Conservation (phyloP, 129 eudicot genomes). For the Glebionis coronaria region DNA sequence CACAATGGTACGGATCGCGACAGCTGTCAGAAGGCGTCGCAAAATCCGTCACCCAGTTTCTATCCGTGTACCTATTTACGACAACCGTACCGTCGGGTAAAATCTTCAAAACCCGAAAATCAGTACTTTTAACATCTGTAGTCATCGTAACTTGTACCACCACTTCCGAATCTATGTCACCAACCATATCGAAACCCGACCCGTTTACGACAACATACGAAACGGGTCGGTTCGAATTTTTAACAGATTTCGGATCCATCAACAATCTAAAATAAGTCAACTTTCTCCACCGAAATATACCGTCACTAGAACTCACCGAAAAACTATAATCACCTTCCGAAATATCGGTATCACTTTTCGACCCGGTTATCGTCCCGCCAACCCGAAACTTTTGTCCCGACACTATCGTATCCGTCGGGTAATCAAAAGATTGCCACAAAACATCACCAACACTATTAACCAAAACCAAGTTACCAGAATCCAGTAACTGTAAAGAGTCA, state of each 20-base stretch:
- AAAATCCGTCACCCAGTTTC: conserved; percentile 30
- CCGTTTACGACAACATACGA: conserved; percentile 51
- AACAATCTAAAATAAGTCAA: conserved; percentile 55
- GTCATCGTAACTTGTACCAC: conserved; percentile 32
- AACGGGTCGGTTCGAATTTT: conserved; percentile 42
- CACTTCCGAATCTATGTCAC: conserved; percentile 35
- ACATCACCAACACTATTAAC: conserved; percentile 35
- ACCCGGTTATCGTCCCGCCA: conserved; percentile 28
- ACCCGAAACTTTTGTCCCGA: conserved; percentile 54
- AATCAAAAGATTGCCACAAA: conserved; percentile 63
- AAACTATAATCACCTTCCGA: conserved; percentile 45
- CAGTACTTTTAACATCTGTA: conserved; percentile 12
- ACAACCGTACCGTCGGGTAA: conserved; percentile 43
- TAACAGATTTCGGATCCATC: conserved; percentile 45
- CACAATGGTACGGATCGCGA: conserved; percentile 46
- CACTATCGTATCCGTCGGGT: conserved; percentile 71
- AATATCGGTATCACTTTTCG: conserved; percentile 31
- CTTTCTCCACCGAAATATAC: conserved; percentile 44
- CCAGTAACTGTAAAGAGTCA: conserved; percentile 41
- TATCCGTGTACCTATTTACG: conserved; percentile 32
- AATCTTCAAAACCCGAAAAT: conserved; percentile 48
- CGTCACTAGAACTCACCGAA: conserved; percentile 42
- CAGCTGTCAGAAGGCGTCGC: conserved; percentile 49
- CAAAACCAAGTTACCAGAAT: conserved; percentile 60
- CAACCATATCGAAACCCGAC: conserved; percentile 54